These are phyloP conservation scores for Calvatia gigantea DNA, from an alignment of 768 basidiomycete genomes.

Conservation along the genomic window DNA sequence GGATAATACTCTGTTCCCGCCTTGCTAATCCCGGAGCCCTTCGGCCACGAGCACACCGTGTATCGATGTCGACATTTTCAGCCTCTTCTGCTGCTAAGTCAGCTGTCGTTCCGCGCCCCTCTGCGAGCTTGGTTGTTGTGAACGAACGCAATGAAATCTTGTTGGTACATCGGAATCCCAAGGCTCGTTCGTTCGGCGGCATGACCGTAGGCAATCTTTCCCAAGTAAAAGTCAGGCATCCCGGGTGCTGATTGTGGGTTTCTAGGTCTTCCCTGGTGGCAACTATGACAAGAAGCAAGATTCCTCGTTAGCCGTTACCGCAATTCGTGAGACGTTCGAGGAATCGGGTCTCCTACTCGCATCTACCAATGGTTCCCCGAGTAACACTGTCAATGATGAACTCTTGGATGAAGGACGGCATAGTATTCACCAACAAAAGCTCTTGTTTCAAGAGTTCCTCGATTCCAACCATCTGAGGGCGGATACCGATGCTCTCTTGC, in stretches of 20 bases:
- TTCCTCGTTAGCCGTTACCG: conserved; percentile 51
- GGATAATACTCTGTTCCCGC: neutral
- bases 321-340: conserved; percentile 76
- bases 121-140: conserved; percentile 64
- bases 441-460: conserved; percentile 53
- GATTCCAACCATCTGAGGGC: conserved; percentile 37
- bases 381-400: conserved; percentile 26
- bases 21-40: neutral
- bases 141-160: conserved; percentile 66
- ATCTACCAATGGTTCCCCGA: conserved; percentile 7
- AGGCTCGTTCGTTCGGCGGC: conserved; percentile 60
- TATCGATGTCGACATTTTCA: conserved; percentile 13
- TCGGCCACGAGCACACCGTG: neutral
- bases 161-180: conserved; percentile 67
- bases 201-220: conserved; percentile 48
- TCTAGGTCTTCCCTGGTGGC: conserved; percentile 75
- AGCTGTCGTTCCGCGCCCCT: conserved; percentile 44
- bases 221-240: neutral
- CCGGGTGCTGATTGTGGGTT: neutral
- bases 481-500: conserved; percentile 47
- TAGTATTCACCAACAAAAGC: conserved; percentile 50
- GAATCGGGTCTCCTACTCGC: conserved; percentile 68
- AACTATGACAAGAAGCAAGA: conserved; percentile 64
- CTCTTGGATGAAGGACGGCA: conserved; percentile 51
- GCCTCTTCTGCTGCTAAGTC: neutral